Evolutionary conservation across 805 yeast species (phyloP), one percentile per base, ranked within the genome.

Genomic region (Metschnikowia borealis): DNA sequence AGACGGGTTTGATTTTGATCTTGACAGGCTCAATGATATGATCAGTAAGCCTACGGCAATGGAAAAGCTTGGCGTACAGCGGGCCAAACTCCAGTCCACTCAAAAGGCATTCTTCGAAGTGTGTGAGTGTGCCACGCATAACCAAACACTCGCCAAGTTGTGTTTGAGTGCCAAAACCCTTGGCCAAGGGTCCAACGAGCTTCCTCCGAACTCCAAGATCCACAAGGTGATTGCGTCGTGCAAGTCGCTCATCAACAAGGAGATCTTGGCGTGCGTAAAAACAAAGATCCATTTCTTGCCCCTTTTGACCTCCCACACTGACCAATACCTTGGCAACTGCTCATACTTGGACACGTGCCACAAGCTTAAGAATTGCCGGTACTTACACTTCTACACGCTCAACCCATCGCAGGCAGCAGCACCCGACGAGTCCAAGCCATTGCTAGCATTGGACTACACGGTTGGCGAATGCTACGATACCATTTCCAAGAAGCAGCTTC

Each of bases 341-440:
- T 90, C 97, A 8, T 91, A 91, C 63, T 74, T 91, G 52, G 97
- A 91, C 63, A 90, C 97, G 0, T 91, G 98, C 63, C 97, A 88
- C 69, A 89, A 89, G 66, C 78, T 88, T 64, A 81, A 80, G 52
- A 73, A 82, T 8, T 91, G 97, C 66, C 74, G 94, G 21, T 91
- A 87, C 62, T 74, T 89, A 35, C 98, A 91, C 67, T 91, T 91
- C 63, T 69, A 76, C 42, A 78, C 80, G 29, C 62, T 80, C 48
- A 59, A 68, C 60, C 85, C 85, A 6, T 40, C 53, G 5, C 36
- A 31, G 14, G 44, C 37, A 31, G 44, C 43, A 7, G 40, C 32
- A n/a, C 33, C 47, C 2, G 52, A 50, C 15, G 32, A 35, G 8
- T 35, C 23, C 7, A 43, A 46, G 20, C 37, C 47, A 1, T 46